A percentile compares a stretch with the other conserved stretches of the same genome.
Conservation (phyloP, 1,139 yeast genomes). For the Yamadazyma taylorii region DNA sequence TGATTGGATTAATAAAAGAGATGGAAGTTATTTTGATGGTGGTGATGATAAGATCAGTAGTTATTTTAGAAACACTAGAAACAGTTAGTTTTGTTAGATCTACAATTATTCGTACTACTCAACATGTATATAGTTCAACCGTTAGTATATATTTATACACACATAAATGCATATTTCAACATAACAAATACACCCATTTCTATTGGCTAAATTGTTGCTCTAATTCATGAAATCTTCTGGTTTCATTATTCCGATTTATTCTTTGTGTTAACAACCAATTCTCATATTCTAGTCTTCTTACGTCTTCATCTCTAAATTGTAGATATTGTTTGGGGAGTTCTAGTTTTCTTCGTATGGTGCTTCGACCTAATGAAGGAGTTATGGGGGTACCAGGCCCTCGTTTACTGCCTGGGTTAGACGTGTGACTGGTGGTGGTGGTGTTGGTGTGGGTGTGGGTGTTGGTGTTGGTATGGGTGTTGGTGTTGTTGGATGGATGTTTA, state of each 20-base stretch:
- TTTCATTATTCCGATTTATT: conserved; percentile 14
- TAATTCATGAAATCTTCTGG: conserved; percentile 18
- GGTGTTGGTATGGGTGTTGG: background rate
- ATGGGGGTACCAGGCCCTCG: conserved; percentile 32
- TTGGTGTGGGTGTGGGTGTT: background rate
- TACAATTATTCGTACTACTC: background rate
- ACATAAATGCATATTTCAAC: too few relatives aligned
- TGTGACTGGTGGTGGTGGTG: too few relatives aligned
- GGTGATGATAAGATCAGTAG: conserved; percentile 43
- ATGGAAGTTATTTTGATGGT: conserved; percentile 47
- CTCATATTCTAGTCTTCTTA: conserved; percentile 17
- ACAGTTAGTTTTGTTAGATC: too few relatives aligned
- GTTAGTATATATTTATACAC: background rate
- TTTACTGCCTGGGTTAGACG: too few relatives aligned
- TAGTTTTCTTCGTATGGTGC: conserved; percentile 20
- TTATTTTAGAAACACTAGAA: conserved; percentile 49
- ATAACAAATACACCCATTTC: too few relatives aligned
- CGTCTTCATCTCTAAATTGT: conserved; percentile 12
- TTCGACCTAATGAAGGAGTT: conserved; percentile 21
- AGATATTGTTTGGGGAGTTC: conserved; percentile 6
- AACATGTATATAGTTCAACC: conserved; percentile 2
- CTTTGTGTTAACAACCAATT: conserved; percentile 17
- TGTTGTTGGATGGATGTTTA: too few relatives aligned
- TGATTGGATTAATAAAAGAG: conserved; percentile 44
- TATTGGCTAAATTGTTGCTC: conserved; percentile 15